Evolutionary conservation across 2,329 filamentous ascomycete genomes (phyloP), one percentile per base, ranked within the genome.

Genomic region (Monilinia fructicola): DNA sequence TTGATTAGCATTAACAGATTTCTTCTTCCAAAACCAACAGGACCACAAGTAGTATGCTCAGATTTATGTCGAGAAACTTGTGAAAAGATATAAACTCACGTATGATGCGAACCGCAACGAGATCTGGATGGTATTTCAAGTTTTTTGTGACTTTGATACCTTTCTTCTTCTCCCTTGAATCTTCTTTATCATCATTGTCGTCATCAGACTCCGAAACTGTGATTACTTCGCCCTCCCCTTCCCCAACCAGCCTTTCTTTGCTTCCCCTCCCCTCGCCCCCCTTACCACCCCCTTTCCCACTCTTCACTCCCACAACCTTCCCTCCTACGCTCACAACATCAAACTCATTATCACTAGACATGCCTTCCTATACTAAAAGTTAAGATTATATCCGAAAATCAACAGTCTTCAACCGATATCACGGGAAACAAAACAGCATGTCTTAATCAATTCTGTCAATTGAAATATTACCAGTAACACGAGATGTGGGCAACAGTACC

Each of bases 31-130:
- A 50, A 40, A 38, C 12, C 6, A 5, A 50, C 21, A 23, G 12
- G 0, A 18, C 35, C 18, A 23, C 40, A 23, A 35, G 7, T 23
- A 11, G 16, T 18, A 54, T 23, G 31, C 31, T 11, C 6, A 14
- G n/a, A 55, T 10, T 26, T n/a, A 21, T 0, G 1, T 21, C 14
- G 10, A 18, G 48, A 9, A 35, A 50, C 2, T 31, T 23, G 7
- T 26, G 6, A 2, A 61, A 50, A 38, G 9, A 38, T 21, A 21
- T 4, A 50, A 16, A 50, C 58, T 23, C 5, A 61, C 58, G 58
- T 11, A 61, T 12, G 7, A 61, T 14, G 18, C 58, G 46, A 26
- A 61, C 58, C 18, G 58, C 58, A 48, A 61, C 26, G 21, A 18
- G 5, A 1, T 50, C 58, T 21, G 58, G 44, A 14, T 26, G n/a